Percentiles rank a stretch among this genome's conserved stretches.
Conservation (phyloP, 495 filamentous ascomycete genomes). For the Collariella sp. region DNA sequence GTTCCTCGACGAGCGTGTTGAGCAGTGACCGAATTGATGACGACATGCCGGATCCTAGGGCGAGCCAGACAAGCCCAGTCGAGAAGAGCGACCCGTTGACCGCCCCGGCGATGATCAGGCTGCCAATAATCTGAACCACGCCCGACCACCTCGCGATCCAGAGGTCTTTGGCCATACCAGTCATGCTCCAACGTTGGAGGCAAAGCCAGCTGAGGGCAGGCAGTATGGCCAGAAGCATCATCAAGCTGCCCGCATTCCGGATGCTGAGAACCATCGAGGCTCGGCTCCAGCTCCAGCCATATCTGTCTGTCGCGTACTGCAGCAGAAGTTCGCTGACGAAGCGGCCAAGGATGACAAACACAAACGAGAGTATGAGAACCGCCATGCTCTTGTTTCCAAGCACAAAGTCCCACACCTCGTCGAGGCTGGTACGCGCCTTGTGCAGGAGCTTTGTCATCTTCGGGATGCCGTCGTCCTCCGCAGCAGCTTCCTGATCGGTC, state of each 20-base stretch:
- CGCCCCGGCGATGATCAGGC: conserved; percentile 18
- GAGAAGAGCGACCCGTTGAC: conserved; percentile 14
- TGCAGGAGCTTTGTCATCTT: neutral
- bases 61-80: conserved; percentile 18
- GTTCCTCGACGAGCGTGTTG: conserved; percentile 28
- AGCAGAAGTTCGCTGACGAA: conserved; percentile 24
- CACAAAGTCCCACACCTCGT: conserved; percentile 19
- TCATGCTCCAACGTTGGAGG: conserved; percentile 15
- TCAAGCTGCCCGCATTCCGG: conserved; percentile 18
- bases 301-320: conserved; percentile 29
- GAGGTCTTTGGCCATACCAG: conserved; percentile 20
- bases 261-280: conserved; percentile 24
- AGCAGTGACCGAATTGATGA: conserved; percentile 20
- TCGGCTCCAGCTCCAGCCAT: conserved; percentile 23
- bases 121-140: conserved; percentile 9
- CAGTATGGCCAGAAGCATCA: conserved; percentile 20
- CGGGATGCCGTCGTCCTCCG: conserved; percentile 2
- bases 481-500: neutral
- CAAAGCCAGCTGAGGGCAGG: conserved; percentile 20
- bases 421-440: conserved; percentile 11
- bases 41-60: conserved; percentile 17
- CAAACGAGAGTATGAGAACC: conserved; percentile 20
- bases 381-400: conserved; percentile 15
- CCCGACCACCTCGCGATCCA: conserved; percentile 20
- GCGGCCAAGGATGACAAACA: conserved; percentile 20